Base-by-base conservation (phyloP, 2,329 filamentous ascomycete species). In the Ceratocystis ficicola region DNA sequence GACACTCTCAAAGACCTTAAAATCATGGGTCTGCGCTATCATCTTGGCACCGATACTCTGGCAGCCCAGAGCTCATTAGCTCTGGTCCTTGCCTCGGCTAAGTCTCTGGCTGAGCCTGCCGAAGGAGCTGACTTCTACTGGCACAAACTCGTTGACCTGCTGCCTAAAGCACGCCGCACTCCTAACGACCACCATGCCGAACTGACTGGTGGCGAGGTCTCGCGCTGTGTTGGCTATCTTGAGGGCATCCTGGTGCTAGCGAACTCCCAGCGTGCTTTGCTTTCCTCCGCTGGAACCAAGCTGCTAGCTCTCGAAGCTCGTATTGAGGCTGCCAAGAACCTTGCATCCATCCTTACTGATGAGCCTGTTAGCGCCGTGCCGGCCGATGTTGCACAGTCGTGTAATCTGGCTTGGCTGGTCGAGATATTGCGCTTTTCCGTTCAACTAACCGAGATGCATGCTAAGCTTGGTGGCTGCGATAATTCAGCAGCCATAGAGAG, bases 1-100 rank as follows among this genome's bases (percentile, higher is more conserved):
- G 93, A 97, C 70, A 92, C 89, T 0, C 77, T 99, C 69, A 92
- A 89, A 72, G 84, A 86, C 25, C 78, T 96, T 32, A 85, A 90
- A 44, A 83, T 87, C 66, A 97, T 99, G 93, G 94, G 94, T 3
- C 83, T 99, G 71, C 87, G 87, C 71, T 85, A 86, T 64, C 96
- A 96, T 72, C 79, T 95, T 17, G 85, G 88, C 69, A 86, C 85
- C 15, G 85, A 89, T 72, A 80, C 87, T 55, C 79, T 97, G 20
- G 81, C 82, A 48, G 84, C 84, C 64, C 94, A 99, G 74, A 80
- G 83, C 32, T 87, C 89, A 0, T 78, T 89, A 6, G 81, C 88
- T 5, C 76, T 81, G 4, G 80, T 96, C 1, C 80, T 99, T 32
- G 82, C 89, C 1, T 79, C 78, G 5, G 81, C 80, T 2, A 72